Evolutionary conservation across 2,329 filamentous ascomycete species (phyloP), one percentile per base, ranked within the genome.

Genomic region (Acarospora socialis): DNA sequence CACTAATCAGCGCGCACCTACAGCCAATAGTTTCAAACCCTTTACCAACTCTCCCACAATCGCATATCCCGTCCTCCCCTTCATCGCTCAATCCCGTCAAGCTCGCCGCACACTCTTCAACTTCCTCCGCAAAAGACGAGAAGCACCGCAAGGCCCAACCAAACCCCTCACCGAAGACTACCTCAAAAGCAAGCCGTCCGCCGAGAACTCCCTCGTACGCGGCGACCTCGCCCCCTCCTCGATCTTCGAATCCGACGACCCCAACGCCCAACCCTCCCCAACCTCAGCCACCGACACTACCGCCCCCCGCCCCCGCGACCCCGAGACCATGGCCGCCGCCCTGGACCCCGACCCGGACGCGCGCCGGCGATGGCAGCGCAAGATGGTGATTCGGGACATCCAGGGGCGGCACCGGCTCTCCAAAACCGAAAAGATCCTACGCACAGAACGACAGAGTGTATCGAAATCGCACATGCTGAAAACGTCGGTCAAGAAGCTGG

Each of bases 401-500:
- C 68, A 67, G 32, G 69, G 69, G 39, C 65, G 77, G 28, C 77
- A 79, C 6, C 66, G 80, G 25, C 54, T 86, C 31, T 68, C 73
- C 12, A 71, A 70, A 40, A 62, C 68, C 30, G 70, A 84, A 46
- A 63, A 69, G 33, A 69, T 94, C 38, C 70, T 72, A 49, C 73
- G 76, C 44, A 71, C 67, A 5, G 73, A 78, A 51, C 59, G 73
- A 23, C 60, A 71, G 44, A 61, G 62, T 32, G 46, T 67, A 16
- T 61, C 60, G 53, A 76, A 76, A 55, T 83, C 76, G 40, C 68
- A 77, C 28, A 70, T 71, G 44, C 69, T 94, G 51, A 77, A 84
- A 47, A 94, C 90, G 2, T 83, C 76, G 29, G 65, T 81, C 42
- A 98, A 98, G 73, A 98, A 98, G 63, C 67, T 98, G 34, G 76